Base-by-base conservation (phyloP, 306 rosid species). In the Rubus parviflorus region DNA sequence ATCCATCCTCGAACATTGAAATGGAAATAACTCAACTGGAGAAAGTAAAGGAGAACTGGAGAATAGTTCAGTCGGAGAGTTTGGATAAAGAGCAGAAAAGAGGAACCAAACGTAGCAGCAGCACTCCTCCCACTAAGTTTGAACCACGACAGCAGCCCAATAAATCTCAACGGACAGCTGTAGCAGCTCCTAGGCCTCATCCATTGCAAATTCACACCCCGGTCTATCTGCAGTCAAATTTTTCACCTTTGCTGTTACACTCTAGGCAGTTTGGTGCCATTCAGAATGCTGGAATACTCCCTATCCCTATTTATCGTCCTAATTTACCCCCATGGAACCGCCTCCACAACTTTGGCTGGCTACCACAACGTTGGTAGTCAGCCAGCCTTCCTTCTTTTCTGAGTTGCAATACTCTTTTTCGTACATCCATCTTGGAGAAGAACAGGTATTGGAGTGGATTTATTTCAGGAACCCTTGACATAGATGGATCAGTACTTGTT, bases 1-100 rank as follows among this genome's bases (percentile, higher is more conserved):
- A 81, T 64, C 83, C 84, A 46, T 68, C 82, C 48, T 48, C 47
- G 8, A 75, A 54, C 64, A 77, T 87, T 80, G 70, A 78, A 37
- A 23, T 8, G 1, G 81, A 77, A 35, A 79, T 84, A 78, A 14
- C 7, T 22, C 22, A 14, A 38, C 77, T 85, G 22, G 77, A 72
- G 70, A 56, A 41, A 57, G 45, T 82, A 61, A 85, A 68, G 85
- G 75, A 42, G 40, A 56, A 38, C 7, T 35, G 71, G 51, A 41
- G 67, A 79, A 23, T 10, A 23, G 38, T 23, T 10, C 65, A 11
- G 40, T 58, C 5, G 2, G 13, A 23, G 16, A 30, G 30, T 61
- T 7, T 30, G 67, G 16, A 17, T 4, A 45, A 40, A 53, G 76
- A 40, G 65, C 76, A 53, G 14, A 40, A 6, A 13, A 19, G 8